phyloP scores from a whole-genome alignment of 768 basidiomycete genomes.

The Suillus placidus region DNA sequence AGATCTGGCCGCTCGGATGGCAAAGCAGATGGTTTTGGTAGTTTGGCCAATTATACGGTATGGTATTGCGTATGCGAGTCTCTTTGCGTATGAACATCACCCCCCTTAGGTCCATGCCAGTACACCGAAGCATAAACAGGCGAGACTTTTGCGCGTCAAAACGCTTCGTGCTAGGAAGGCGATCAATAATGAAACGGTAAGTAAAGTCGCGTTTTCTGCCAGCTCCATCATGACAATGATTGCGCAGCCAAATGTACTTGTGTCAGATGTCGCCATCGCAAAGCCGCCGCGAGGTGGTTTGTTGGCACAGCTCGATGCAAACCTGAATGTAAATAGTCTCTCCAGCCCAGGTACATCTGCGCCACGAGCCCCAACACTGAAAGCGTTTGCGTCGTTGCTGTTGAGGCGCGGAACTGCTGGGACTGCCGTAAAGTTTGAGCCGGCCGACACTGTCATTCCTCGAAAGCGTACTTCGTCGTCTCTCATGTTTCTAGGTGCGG shows the following conservation, averaged over 20 bases:
- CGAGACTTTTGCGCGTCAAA: slow-evolving; percentile 29
- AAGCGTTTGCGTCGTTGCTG: background rate
- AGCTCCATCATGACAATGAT: background rate
- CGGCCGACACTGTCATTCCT: slow-evolving; percentile 33
- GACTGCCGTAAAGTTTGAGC: slow-evolving; percentile 33
- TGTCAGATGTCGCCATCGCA: background rate
- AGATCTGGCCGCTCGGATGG: slow-evolving; percentile 40
- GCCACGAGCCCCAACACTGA: background rate
- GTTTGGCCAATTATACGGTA: slow-evolving; percentile 50
- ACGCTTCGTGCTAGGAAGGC: slow-evolving; percentile 5
- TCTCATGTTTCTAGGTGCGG: slow-evolving; percentile 22
- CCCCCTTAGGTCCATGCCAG: slow-evolving; percentile 4
- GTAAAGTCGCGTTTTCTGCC: slow-evolving; percentile 1
- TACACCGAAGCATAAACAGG: slow-evolving; percentile 29
- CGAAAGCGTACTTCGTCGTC: slow-evolving; percentile 41
- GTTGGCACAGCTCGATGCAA: slow-evolving; percentile 12
- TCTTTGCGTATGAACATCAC: slow-evolving; percentile 1
- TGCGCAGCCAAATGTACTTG: slow-evolving; percentile 9
- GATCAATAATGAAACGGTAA: slow-evolving; percentile 6
- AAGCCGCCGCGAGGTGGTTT: slow-evolving; percentile 6
- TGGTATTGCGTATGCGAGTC: slow-evolving; percentile 14
- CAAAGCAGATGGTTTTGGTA: slow-evolving; percentile 45
- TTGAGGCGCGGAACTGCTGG: slow-evolving; percentile 8
- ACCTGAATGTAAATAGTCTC: background rate
- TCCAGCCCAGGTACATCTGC: background rate